Evolutionary conservation across 1,284 basidiomycete species (phyloP).

Genomic region (Ustilago cynodontis): DNA sequence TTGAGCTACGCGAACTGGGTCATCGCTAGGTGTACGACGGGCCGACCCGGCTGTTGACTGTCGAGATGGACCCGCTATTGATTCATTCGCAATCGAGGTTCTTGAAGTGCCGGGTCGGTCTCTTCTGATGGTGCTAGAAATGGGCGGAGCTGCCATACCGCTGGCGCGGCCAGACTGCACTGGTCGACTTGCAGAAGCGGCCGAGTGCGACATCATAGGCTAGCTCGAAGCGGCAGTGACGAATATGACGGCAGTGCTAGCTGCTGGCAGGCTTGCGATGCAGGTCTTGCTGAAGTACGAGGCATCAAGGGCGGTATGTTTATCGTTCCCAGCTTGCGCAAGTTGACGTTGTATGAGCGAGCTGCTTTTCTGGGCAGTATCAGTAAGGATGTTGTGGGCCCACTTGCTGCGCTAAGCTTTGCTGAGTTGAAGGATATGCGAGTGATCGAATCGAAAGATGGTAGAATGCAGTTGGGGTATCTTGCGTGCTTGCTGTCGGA

Average conservation of each 20-base stretch:
- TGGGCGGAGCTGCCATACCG: constrained; percentile 9
- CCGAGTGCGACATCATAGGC: not conserved
- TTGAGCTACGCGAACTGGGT: constrained; percentile 41
- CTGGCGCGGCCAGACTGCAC: constrained; percentile 1
- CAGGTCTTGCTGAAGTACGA: not conserved
- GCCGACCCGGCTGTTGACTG: not conserved
- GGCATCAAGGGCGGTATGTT: not conserved
- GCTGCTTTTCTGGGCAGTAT: too few relatives aligned
- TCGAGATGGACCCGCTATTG: constrained; percentile 23
- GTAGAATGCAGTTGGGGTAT: constrained; percentile 1
- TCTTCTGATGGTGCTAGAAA: not conserved
- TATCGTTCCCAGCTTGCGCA: not conserved
- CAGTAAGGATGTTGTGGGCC: too few relatives aligned
- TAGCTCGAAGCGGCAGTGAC: not conserved
- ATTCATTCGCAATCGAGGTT: not conserved
- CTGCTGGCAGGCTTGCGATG: not conserved
- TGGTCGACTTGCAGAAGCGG: not conserved
- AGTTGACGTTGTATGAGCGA: too few relatives aligned
- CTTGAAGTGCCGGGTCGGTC: not conserved
- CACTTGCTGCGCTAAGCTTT: not conserved
- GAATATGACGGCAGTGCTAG: not conserved
- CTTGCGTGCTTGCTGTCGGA: constrained; percentile 9
- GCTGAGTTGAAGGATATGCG: not conserved
- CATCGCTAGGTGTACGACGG: constrained; percentile 10
- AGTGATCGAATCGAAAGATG: not conserved